Evolutionary conservation across 495 filamentous ascomycete genomes (phyloP).

Genomic region (Podospora fimiseda): DNA sequence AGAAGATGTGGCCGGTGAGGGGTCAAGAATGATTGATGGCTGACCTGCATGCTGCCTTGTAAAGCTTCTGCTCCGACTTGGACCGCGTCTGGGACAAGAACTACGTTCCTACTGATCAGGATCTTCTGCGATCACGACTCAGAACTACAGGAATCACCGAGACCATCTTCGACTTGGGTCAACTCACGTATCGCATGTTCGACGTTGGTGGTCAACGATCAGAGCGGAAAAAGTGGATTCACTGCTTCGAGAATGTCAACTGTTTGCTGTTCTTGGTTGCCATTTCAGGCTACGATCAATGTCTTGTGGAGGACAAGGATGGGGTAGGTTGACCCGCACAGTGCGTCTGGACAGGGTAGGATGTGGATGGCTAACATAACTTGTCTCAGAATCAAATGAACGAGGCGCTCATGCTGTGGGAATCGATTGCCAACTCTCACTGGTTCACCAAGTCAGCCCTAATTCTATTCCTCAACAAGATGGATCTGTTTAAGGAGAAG

Average conservation of each 20-base stretch:
- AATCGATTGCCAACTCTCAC: conserved; percentile 92
- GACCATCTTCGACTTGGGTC: conserved; percentile 88
- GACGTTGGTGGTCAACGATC: conserved; percentile 96
- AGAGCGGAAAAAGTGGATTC: conserved; percentile 99
- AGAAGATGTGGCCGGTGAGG: background rate
- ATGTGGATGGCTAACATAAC: conserved; percentile 15
- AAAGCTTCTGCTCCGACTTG: conserved; percentile 83
- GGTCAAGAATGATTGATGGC: no score
- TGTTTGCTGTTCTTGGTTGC: conserved; percentile 91
- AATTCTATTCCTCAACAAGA: conserved; percentile 98
- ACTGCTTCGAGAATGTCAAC: conserved; percentile 97
- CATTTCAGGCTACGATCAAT: conserved; percentile 95
- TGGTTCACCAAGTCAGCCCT: conserved; percentile 97
- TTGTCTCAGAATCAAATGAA: conserved; percentile 92
- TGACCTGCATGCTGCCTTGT: background rate
- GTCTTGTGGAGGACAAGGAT: conserved; percentile 93
- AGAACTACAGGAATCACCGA: conserved; percentile 96
- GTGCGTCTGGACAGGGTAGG: background rate
- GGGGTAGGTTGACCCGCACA: conserved; percentile 56
- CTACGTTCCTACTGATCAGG: conserved; percentile 94
- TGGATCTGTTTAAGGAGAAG: conserved; percentile 94
- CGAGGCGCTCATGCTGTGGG: conserved; percentile 95
- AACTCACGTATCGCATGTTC: conserved; percentile 97
- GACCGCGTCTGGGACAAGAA: conserved; percentile 81
- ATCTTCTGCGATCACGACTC: conserved; percentile 86